A percentile compares a stretch with the other conserved stretches of the same genome.
Conservation (phyloP, 176 grass and related monocot genomes). For the bread wheat (Triticum aestivum) region IWGSC_CS_RefSeq_v2.1 NC_057797.1:776990034-776990533, state of each 20-base stretch:
- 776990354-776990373: constrained; percentile 77
- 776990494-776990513: not conserved
- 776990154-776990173: constrained; percentile 94
- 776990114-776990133: constrained; percentile 43
- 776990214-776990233: constrained; percentile 49
- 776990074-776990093: not conserved
- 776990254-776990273: constrained; percentile 64
- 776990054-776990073: not conserved
- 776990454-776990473: not conserved
- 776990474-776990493: not conserved
- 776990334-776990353: constrained; percentile 79
- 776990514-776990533: not conserved
- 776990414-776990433: not conserved
- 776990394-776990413: not conserved
- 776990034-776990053: constrained; percentile 29
- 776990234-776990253: constrained; percentile 63
- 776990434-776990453: not conserved
- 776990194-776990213: constrained; percentile 70
- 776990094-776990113: not conserved
- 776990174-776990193: constrained; percentile 84
- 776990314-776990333: constrained; percentile 74
- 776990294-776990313: constrained; percentile 82
- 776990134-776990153: constrained; percentile 48
- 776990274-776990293: constrained; percentile 80
- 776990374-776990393: not conserved